Percentiles rank a stretch among this genome's conserved stretches.
phyloP scores from a whole-genome alignment of 2,329 filamentous ascomycete genomes.

The Scedosporium aurantiacum region DNA sequence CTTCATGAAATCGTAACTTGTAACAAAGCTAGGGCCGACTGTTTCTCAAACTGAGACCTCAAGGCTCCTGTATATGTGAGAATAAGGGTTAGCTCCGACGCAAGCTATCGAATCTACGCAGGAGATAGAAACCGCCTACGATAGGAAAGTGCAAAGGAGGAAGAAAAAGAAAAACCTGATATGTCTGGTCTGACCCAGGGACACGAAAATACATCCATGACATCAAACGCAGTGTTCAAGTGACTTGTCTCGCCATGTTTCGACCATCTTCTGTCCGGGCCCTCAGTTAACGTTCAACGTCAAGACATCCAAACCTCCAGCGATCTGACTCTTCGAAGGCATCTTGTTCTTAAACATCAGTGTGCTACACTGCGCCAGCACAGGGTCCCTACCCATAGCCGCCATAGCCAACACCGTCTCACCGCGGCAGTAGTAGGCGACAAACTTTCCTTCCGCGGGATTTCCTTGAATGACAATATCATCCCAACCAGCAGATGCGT shows the following conservation, averaged over 20 bases:
- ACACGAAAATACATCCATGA: not conserved
- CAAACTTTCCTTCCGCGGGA: conserved; percentile 68
- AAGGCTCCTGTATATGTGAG: too few species aligned
- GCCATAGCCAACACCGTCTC: conserved; percentile 84
- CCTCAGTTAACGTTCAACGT: conserved; percentile 10
- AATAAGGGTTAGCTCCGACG: too few species aligned
- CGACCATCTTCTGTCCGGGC: not conserved
- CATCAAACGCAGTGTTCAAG: not conserved
- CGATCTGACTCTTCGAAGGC: conserved; percentile 68
- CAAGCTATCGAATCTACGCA: too few species aligned
- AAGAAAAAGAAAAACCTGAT: too few species aligned
- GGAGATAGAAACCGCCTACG: too few species aligned
- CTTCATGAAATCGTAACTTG: too few species aligned
- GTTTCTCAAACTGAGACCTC: too few species aligned
- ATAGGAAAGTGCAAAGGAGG: too few species aligned
- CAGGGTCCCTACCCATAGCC: conserved; percentile 81
- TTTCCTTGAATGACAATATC: conserved; percentile 72
- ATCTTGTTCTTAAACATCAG: conserved; percentile 76
- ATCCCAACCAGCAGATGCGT: conserved; percentile 71
- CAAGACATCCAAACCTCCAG: conserved; percentile 47
- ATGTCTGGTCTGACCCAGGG: too few species aligned
- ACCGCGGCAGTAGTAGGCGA: conserved; percentile 78
- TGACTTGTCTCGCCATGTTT: not conserved
- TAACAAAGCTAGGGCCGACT: too few species aligned
- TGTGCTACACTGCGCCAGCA: conserved; percentile 72